Evolutionary conservation across 192 early-diverging fungal genomes (phyloP).

Genomic region (Mortierella alpina): DNA sequence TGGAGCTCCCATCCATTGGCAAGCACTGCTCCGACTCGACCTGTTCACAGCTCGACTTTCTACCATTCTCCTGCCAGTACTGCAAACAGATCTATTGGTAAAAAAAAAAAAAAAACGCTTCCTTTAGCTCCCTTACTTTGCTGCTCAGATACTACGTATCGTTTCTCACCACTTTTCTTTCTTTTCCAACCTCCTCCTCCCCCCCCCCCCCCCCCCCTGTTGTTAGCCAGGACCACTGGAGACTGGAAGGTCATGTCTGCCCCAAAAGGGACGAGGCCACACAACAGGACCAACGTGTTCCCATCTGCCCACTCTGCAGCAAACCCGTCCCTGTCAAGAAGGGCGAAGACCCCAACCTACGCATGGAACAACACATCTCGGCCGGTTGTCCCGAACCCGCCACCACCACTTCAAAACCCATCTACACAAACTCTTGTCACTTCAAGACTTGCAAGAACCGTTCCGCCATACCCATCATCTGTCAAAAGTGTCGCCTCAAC

Average conservation of each 20-base stretch:
- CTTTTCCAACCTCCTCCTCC: background rate
- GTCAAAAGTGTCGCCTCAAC: conserved; percentile 68
- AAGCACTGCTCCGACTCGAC: conserved; percentile 68
- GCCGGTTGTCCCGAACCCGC: conserved; percentile 65
- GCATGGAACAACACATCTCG: conserved; percentile 75
- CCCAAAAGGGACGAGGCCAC: conserved; percentile 62
- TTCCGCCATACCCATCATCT: conserved; percentile 74
- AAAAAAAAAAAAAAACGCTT: background rate
- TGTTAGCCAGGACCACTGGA: conserved; percentile 76
- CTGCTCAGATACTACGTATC: background rate
- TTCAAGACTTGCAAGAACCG: conserved; percentile 73
- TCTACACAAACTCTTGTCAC: conserved; percentile 70
- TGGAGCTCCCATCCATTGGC: conserved; percentile 81
- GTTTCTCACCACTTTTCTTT: background rate
- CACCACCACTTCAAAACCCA: conserved; percentile 59
- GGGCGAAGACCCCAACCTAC: conserved; percentile 80
- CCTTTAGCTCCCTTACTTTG: background rate
- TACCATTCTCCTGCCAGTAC: conserved; percentile 66
- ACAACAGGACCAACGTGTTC: conserved; percentile 69
- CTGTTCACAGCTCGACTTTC: conserved; percentile 66
- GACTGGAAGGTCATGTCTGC: conserved; percentile 73
- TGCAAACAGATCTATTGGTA: conserved; percentile 68
- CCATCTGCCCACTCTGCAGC: conserved; percentile 81
- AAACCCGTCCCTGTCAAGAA: conserved; percentile 76
- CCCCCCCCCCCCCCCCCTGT: background rate